A percentile compares a stretch with the other conserved stretches of the same genome.
Evolutionary conservation across 164 flowering plant genomes (phyloP).

Genomic region (Malania oleifera): DNA sequence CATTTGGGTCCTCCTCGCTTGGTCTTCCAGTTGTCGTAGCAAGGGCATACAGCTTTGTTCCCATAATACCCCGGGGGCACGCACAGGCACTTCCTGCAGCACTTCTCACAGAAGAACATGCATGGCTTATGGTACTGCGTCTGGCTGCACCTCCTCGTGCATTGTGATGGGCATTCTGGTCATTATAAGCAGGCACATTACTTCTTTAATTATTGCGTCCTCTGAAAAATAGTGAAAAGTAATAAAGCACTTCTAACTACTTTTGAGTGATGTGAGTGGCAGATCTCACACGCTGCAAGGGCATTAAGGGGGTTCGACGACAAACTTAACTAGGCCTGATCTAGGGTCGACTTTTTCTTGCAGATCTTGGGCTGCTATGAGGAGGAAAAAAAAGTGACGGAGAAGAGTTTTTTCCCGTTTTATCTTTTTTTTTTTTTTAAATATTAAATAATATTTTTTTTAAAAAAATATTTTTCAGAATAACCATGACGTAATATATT

Average conservation of each 20-base stretch:
- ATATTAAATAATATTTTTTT: too few relatives aligned
- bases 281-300: not conserved
- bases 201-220: too few relatives aligned
- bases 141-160: slow-evolving; percentile 19
- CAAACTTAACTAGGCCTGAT: not conserved
- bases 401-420: too few relatives aligned
- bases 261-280: not conserved
- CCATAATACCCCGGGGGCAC: slow-evolving; percentile 30
- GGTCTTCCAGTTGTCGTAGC: slow-evolving; percentile 26
- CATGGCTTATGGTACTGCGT: slow-evolving; percentile 23
- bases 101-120: slow-evolving; percentile 23
- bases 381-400: too few relatives aligned
- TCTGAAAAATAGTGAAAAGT: not conserved
- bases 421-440: too few relatives aligned
- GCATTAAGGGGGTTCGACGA: not conserved
- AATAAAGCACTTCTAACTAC: not conserved
- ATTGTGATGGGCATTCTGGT: slow-evolving; percentile 22
- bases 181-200: not conserved
- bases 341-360: not conserved
- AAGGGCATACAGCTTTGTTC: slow-evolving; percentile 22
- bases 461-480: too few relatives aligned
- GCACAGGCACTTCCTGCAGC: slow-evolving; percentile 25
- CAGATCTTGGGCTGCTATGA: too few relatives aligned
- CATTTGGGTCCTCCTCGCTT: slow-evolving; percentile 28
- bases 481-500: too few relatives aligned